Conservation (phyloP, 495 filamentous ascomycete species). For the Hypomontagnella monticulosa region DNA sequence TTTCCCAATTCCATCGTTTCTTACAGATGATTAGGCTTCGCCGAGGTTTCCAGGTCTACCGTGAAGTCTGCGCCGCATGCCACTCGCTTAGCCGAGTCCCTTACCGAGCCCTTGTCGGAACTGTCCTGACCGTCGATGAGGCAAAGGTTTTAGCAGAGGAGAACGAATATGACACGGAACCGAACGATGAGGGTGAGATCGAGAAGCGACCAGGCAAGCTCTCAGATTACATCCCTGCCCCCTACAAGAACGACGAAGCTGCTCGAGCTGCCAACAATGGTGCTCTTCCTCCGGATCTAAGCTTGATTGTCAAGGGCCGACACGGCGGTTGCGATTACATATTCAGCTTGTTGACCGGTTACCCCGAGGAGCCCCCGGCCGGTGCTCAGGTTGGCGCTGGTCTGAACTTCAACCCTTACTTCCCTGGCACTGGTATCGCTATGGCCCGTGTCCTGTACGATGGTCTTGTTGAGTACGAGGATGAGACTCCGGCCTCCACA, state of each 20-base stretch:
- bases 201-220: conserved; percentile 98
- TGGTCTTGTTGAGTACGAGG: conserved; percentile 98
- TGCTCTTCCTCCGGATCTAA: conserved; percentile 96
- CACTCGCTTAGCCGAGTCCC: conserved; percentile 95
- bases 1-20: conserved; percentile 3
- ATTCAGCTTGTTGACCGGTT: conserved; percentile 96
- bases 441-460: conserved; percentile 99
- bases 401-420: conserved; percentile 99
- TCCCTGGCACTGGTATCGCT: conserved; percentile 97
- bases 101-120: conserved; percentile 91
- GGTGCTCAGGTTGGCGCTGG: conserved; percentile 82
- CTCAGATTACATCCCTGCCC: conserved; percentile 92
- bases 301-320: conserved; percentile 95
- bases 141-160: conserved; percentile 97
- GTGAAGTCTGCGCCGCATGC: conserved; percentile 96
- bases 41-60: conserved; percentile 99
- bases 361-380: conserved; percentile 94
- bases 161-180: conserved; percentile 98
- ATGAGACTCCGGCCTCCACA: conserved; percentile 90
- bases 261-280: conserved; percentile 98
- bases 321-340: conserved; percentile 99
- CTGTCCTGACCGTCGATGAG: conserved; percentile 93
- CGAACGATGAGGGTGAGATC: conserved; percentile 97
- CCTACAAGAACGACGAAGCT: conserved; percentile 99
- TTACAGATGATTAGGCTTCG: conserved; percentile 74